Evolutionary conservation across 495 filamentous ascomycete genomes (phyloP), one percentile per base, ranked within the genome.

Genomic region (Cercophora newfieldiana): DNA sequence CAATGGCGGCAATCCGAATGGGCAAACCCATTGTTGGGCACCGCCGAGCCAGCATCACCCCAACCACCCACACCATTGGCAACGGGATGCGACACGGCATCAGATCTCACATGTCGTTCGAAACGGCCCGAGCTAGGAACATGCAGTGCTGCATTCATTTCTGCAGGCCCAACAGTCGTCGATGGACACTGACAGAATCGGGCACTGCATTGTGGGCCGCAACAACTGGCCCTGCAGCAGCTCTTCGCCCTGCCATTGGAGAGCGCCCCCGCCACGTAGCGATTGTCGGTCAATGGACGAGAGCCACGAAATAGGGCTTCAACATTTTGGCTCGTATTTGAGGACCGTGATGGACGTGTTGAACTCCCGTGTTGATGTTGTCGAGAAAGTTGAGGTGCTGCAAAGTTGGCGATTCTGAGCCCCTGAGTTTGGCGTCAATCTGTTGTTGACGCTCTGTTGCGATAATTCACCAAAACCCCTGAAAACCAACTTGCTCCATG

Each of bases 221-320:
- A 60, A 48, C 58, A 60, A 24, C 30, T 48, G 58, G 58, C 58
- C 58, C 19, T 48, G 58, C 58, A 60, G 31, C 30, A 48, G 58
- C 22, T 21, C n/a, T 37, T 22, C 26, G n/a, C 22, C 19, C 33
- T 28, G 16, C 58, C 16, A 60, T 48, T 60, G 58, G 58, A 48
- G 19, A 25, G 37, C 5, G 2, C 31, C 58, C 31, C 58, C 31
- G 58, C 58, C 58, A 60, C 58, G 58, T 60, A 60, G 58, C 58
- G n/a, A 44, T 18, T 44, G 58, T 25, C 58, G 33, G 31, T 44
- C n/a, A 48, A n/a, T 60, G 18, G 30, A n/a, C n/a, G 18, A 37
- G 30, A 18, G 12, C 21, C 3, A 22, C 29, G 47, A 51, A 48
- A 62, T 51, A 62, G 59, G 59, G 57, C 57, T 44, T 60, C 57